phyloP scores from a whole-genome alignment of 163 green algal genomes.

The Chloromonas sp. region DNA sequence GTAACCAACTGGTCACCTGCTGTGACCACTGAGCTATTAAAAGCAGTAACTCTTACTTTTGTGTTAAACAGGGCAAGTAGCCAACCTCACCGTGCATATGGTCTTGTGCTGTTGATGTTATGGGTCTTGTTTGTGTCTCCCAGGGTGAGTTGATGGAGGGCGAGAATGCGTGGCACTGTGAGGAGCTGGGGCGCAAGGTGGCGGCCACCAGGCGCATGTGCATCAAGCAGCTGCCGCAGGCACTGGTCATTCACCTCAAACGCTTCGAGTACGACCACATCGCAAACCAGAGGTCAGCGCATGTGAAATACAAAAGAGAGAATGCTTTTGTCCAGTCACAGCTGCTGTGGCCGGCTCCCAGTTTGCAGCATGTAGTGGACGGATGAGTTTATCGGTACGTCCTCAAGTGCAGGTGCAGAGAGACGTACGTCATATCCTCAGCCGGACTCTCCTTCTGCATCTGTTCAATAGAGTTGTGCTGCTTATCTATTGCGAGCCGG shows the following conservation, averaged over 20 bases:
- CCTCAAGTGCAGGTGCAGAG: too few relatives aligned
- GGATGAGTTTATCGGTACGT: too few relatives aligned
- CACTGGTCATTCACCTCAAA: slow-evolving; percentile 87
- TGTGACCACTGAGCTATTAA: too few relatives aligned
- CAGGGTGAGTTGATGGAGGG: slow-evolving; percentile 82
- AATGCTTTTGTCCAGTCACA: slow-evolving; percentile 17
- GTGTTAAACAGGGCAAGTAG: too few relatives aligned
- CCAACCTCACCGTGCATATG: background rate
- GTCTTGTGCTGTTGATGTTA: background rate
- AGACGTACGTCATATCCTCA: too few relatives aligned
- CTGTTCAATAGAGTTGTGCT: too few relatives aligned
- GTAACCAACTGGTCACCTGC: too few relatives aligned
- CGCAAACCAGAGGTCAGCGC: slow-evolving; percentile 67
- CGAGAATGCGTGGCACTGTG: slow-evolving; percentile 82
- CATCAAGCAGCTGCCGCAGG: slow-evolving; percentile 72
- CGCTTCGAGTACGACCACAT: slow-evolving; percentile 92
- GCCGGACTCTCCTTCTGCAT: too few relatives aligned
- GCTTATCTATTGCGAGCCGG: too few relatives aligned
- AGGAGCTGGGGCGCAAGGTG: slow-evolving; percentile 60
- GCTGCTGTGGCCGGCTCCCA: background rate
- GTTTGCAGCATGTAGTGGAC: too few relatives aligned
- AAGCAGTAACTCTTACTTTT: background rate
- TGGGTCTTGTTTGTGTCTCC: background rate
- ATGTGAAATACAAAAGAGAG: background rate
- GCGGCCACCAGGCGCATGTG: slow-evolving; percentile 76